Evolutionary conservation across 2,329 filamentous ascomycete species (phyloP).

Genomic region (Onygena corvina): DNA sequence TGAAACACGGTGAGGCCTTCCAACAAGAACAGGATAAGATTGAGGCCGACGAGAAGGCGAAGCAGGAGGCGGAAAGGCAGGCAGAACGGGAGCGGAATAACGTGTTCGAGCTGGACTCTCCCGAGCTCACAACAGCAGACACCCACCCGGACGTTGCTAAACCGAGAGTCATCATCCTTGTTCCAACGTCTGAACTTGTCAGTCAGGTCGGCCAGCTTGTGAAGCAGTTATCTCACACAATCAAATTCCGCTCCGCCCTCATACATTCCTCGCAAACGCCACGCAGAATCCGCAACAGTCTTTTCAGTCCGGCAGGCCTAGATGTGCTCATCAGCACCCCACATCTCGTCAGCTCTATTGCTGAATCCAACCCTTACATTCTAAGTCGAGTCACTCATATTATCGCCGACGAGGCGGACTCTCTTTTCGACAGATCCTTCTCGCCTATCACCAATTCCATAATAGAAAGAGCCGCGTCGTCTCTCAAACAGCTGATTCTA

Average conservation of each 20-base stretch:
- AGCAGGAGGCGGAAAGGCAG: conserved; percentile 44
- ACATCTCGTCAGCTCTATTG: conserved; percentile 77
- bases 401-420: conserved; percentile 90
- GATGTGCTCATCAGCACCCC: conserved; percentile 82
- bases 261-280: conserved; percentile 67
- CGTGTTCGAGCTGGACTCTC: conserved; percentile 49
- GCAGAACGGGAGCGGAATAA: conserved; percentile 47
- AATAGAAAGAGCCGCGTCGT: conserved; percentile 68
- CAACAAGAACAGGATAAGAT: conserved; percentile 49
- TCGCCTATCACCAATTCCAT: conserved; percentile 69
- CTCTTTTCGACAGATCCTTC: conserved; percentile 87
- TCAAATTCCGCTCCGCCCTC: conserved; percentile 75
- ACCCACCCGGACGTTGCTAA: conserved; percentile 59
- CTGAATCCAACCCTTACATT: conserved; percentile 79
- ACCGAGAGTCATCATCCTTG: conserved; percentile 71
- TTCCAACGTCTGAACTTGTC: conserved; percentile 87
- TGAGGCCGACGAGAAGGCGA: conserved; percentile 43
- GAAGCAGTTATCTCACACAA: conserved; percentile 69
- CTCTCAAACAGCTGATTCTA: conserved; percentile 72
- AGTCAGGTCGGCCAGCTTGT: conserved; percentile 70
- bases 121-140: conserved; percentile 55
- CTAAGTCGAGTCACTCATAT: conserved; percentile 83
- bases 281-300: conserved; percentile 66
- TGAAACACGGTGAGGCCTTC: conserved; percentile 61
- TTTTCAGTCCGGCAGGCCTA: conserved; percentile 70